Evolutionary conservation across 306 rosid species (phyloP).

Genomic region (Quercus robur): DNA sequence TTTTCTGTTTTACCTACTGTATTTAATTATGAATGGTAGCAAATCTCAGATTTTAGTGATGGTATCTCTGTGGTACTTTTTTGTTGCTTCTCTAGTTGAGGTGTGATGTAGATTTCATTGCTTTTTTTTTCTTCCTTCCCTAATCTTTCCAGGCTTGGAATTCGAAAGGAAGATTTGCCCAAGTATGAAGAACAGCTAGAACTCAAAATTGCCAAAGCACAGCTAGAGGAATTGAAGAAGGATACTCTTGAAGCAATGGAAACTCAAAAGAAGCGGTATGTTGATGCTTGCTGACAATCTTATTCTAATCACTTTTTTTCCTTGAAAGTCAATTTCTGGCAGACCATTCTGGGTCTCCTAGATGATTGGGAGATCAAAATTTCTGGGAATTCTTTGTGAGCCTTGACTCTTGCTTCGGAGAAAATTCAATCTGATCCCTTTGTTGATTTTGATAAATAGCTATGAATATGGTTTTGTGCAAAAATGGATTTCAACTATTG

Average conservation of each 20-base stretch:
- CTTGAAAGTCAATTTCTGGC: not conserved
- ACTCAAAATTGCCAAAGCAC: conserved; percentile 75
- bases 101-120: not conserved
- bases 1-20: not conserved
- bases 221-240: conserved; percentile 79
- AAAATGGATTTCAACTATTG: not conserved
- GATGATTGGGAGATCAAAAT: not conserved
- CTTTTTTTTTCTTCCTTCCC: not conserved
- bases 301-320: not conserved
- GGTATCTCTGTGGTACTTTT: not conserved
- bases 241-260: conserved; percentile 91
- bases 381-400: not conserved
- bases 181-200: conserved; percentile 83
- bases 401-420: not conserved
- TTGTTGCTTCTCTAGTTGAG: not conserved
- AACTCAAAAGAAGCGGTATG: conserved; percentile 84
- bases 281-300: not conserved
- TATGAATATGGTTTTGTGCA: conserved; percentile 7
- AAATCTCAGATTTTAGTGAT: not conserved
- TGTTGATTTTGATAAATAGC: not conserved
- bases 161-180: conserved; percentile 67
- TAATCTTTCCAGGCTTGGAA: conserved; percentile 56
- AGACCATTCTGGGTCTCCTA: not conserved
- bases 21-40: not conserved
- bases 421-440: conserved; percentile 1